Percentiles rank a stretch among this genome's conserved stretches.
These are phyloP conservation scores for Pleurotus tuoliensis DNA, from an alignment of 768 basidiomycete species.

Conservation along the genomic window DNA sequence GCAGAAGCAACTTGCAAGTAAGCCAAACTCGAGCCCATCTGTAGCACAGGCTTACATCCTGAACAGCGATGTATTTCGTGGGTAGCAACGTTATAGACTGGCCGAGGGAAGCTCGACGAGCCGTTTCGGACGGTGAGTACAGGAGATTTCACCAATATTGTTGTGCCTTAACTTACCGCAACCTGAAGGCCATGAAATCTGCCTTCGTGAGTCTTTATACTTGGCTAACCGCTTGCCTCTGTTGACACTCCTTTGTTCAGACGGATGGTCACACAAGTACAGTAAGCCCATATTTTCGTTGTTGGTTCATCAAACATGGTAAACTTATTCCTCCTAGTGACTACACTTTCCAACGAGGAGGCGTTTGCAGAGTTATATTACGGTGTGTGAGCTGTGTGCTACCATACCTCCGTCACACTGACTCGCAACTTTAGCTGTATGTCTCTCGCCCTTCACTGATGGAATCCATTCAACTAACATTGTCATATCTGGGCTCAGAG, in stretches of 20 bases:
- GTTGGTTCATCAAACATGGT: too few species aligned
- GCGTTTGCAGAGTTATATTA: conserved; percentile 81
- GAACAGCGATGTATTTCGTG: conserved; percentile 56
- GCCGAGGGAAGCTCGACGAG: conserved; percentile 55
- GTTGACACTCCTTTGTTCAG: conserved; percentile 18
- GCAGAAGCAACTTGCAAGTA: conserved; percentile 59
- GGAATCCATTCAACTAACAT: too few species aligned
- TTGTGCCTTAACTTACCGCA: not conserved
- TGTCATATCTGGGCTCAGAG: conserved; percentile 25
- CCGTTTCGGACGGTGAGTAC: conserved; percentile 40
- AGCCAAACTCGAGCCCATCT: conserved; percentile 19
- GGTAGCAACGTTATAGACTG: conserved; percentile 55
- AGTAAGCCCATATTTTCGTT: conserved; percentile 29
- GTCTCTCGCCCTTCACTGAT: not conserved
- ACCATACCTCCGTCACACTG: not conserved
- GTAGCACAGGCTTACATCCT: not conserved
- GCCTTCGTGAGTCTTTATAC: conserved; percentile 43
- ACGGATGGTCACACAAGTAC: conserved; percentile 53
- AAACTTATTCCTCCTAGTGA: conserved; percentile 33
- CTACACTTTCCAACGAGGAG: conserved; percentile 53
- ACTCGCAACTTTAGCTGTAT: not conserved
- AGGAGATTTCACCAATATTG: not conserved
- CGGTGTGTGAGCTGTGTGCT: conserved; percentile 31
- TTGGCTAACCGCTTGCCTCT: not conserved
- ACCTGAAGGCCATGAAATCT: conserved; percentile 49